Evolutionary conservation across 352 stramenopile genomes (phyloP), one percentile per base, ranked within the genome.

Genomic region (Globisporangium paddicum): DNA sequence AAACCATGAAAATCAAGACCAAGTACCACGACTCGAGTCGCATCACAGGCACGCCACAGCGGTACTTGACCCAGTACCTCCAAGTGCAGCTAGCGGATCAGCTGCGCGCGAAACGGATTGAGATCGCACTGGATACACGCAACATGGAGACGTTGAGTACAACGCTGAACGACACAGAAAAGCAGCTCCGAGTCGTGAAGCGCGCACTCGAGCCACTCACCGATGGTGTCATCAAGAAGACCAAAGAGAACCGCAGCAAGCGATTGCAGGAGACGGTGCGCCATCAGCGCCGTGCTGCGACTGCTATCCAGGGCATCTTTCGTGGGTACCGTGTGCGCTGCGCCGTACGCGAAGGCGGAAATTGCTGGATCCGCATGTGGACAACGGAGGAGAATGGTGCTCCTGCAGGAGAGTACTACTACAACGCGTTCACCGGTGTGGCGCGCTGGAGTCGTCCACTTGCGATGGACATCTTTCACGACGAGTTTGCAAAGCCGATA

Each of bases 61-160:
- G 92, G 11, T 98, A 94, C 67, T 64, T 96, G 26, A 98, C 92
- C n/a, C 89, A 96, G 62, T 98, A 96, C 55, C 64, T 98, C 11
- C 84, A 95, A 66, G 84, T 95, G n/a, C 86, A 94, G 49, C 73
- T 97, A 42, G 80, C 87, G 0, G 90, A 97, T 51, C 79, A 93
- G 54, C 54, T 96, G 23, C 77, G 81, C 23, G 80, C 78, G 11
- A 87, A 89, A 50, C 79, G 83, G 21, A 72, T 91, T 19, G 67
- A 79, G 38, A 73, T 91, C 13, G 78, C 77, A 1, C 74, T 92
- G 53, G 74, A 85, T 52, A 62, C 62, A 9, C 72, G 73, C 1
- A 62, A 69, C 4, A 65, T 92, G 1, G 86, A 96, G 55, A 58
- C 67, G 5, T 45, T 93, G 16, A 58, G 78, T n/a, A 81, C 71